Percentiles rank a stretch among this genome's conserved stretches.
Conservation (phyloP, 495 filamentous ascomycete species). For the Annulohypoxylon bovei region DNA sequence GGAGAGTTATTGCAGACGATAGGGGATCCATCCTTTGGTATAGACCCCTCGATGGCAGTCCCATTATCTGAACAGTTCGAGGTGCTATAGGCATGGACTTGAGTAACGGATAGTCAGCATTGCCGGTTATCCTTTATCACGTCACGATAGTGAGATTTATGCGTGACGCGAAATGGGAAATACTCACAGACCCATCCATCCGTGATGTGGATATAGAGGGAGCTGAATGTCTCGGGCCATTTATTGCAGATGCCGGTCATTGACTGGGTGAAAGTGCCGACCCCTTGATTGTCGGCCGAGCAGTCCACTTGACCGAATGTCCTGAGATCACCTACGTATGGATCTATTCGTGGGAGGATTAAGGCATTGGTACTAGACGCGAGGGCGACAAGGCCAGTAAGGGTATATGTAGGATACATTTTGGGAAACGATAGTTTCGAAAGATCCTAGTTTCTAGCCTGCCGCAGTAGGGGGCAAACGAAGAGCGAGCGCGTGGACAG, state of each 20-base stretch:
- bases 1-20: constrained; percentile 29
- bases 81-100: constrained; percentile 27
- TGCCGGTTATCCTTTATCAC: neutral
- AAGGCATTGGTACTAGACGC: neutral
- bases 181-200: constrained; percentile 31
- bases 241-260: constrained; percentile 26
- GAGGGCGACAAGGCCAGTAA: constrained; percentile 8
- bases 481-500: neutral
- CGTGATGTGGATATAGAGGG: constrained; percentile 25
- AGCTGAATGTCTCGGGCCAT: constrained; percentile 13
- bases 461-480: neutral
- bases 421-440: neutral
- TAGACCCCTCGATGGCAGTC: constrained; percentile 10
- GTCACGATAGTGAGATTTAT: neutral
- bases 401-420: constrained; percentile 17
- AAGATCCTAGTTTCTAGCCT: neutral
- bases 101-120: neutral
- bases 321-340: constrained; percentile 35
- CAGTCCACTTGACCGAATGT: constrained; percentile 22
- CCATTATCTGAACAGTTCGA: constrained; percentile 22
- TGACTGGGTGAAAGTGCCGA: constrained; percentile 35
- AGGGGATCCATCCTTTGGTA: neutral
- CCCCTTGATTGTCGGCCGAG: constrained; percentile 26
- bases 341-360: constrained; percentile 8
- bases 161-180: neutral